Evolutionary conservation across 2,329 filamentous ascomycete species (phyloP), one percentile per base, ranked within the genome.

Genomic region (Aureobasidium mangrovei): DNA sequence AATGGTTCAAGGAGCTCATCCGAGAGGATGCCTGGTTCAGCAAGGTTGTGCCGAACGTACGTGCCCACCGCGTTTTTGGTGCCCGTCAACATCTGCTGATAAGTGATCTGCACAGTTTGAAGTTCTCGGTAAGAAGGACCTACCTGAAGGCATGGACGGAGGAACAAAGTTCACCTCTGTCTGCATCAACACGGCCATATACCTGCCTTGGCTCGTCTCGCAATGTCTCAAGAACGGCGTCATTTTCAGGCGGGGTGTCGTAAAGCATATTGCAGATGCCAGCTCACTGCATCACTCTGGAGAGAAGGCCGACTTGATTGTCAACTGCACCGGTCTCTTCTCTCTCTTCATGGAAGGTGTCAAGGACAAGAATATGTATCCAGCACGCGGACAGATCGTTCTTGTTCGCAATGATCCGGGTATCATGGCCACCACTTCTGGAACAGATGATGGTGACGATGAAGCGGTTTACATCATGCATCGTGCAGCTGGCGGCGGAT

Each of bases 161-260:
- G 90, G 83, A 27, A 86, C 81, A 48, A 75, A 78, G 54, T 95
- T 93, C 69, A 88, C 81, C 6, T 91, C 87, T 1, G 84, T 95
- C 39, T 96, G 91, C 71, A 91, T 96, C 68, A 96, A 97, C 72
- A 88, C 88, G 0, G 82, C 86, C 40, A 72, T 96, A 56, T 97
- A 96, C 70, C 81, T 96, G 2, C 82, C 88, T 3, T 96, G 87
- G 82, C 82, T 97, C 0, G 74, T 87, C 0, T 86, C 87, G 0
- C 84, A 93, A 71, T 94, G 88, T 67, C 76, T 86, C 29, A 82
- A 81, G 61, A 80, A 82, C 55, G 87, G 88, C 29, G 85, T 87
- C 5, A 74, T 81, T 1, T 45, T 77, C 57, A 70, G 68, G 35
- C 66, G 74, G 31, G 71, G 68, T 40, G 65, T 72, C 27, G 65